Evolutionary conservation across 2,329 filamentous ascomycete species (phyloP).

Genomic region (Parascedosporium putredinis): DNA sequence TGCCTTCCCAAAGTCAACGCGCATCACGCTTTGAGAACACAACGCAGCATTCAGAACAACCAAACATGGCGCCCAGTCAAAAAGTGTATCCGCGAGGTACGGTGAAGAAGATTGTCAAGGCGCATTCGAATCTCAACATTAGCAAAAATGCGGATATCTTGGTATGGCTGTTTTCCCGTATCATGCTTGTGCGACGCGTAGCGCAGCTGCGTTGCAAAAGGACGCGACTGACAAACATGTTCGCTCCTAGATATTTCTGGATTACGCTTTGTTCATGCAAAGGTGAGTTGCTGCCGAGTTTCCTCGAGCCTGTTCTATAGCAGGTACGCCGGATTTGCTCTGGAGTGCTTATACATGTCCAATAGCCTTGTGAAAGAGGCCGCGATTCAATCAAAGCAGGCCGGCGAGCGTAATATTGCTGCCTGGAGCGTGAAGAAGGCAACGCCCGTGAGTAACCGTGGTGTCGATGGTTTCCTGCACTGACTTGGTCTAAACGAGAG

Average conservation of each 20-base stretch:
- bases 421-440: constrained; percentile 68
- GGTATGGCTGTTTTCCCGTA: constrained; percentile 30
- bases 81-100: constrained; percentile 77
- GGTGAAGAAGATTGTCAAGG: constrained; percentile 82
- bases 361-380: constrained; percentile 69
- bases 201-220: constrained; percentile 13
- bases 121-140: constrained; percentile 68
- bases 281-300: constrained; percentile 27
- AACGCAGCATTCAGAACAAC: too few relatives aligned
- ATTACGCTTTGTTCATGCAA: constrained; percentile 76
- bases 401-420: constrained; percentile 63
- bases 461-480: too few relatives aligned
- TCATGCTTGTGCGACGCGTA: background rate
- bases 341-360: background rate
- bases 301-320: background rate
- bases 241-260: constrained; percentile 61
- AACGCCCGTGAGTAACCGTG: constrained; percentile 60
- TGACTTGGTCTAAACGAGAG: too few relatives aligned
- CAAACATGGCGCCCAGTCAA: constrained; percentile 49
- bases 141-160: constrained; percentile 81
- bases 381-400: constrained; percentile 62
- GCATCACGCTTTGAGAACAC: background rate
- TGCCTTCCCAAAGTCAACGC: background rate
- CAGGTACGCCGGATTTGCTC: background rate
- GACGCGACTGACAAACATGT: constrained; percentile 16